These are phyloP conservation scores for Edaphochlamys debaryana DNA, from an alignment of 139 green algal species.

Conservation along the genomic window DNA sequence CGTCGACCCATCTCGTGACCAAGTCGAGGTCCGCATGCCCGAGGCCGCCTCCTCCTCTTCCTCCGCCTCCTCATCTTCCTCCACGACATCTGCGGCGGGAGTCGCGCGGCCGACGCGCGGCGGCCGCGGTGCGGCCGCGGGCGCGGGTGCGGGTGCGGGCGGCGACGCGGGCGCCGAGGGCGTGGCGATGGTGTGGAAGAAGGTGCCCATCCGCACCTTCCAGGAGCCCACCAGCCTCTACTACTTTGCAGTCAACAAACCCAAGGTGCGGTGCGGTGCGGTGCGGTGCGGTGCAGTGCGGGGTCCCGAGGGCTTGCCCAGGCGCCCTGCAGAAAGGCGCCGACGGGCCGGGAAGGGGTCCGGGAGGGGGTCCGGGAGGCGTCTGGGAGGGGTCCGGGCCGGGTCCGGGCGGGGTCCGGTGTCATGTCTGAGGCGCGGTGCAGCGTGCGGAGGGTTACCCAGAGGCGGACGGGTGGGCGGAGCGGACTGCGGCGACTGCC, in stretches of 20 bases:
- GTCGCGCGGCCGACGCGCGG: neutral
- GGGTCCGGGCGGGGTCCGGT: too few relatives aligned
- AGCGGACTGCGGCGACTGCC: too few relatives aligned
- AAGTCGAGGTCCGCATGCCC: conserved; percentile 41
- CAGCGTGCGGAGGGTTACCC: too few relatives aligned
- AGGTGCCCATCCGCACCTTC: neutral
- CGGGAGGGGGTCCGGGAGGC: neutral
- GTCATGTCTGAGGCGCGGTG: too few relatives aligned
- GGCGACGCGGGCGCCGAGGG: conserved; percentile 26
- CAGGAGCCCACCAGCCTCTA: conserved; percentile 46
- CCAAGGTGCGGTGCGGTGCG: conserved; percentile 34
- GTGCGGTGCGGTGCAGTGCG: neutral
- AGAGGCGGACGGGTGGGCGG: too few relatives aligned
- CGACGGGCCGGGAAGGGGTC: too few relatives aligned
- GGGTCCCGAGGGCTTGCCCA: too few relatives aligned
- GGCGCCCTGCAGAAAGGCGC: too few relatives aligned
- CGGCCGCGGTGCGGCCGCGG: neutral
- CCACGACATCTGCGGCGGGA: neutral
- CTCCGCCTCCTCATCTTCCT: neutral
- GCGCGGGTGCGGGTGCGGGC: neutral
- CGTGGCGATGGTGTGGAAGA: neutral
- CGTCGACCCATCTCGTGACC: conserved; percentile 63
- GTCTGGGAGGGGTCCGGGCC: too few relatives aligned
- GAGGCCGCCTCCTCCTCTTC: neutral
- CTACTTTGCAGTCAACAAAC: conserved; percentile 85